Evolutionary conservation across 495 filamentous ascomycete genomes (phyloP).

Genomic region (Annulohypoxylon moriforme): DNA sequence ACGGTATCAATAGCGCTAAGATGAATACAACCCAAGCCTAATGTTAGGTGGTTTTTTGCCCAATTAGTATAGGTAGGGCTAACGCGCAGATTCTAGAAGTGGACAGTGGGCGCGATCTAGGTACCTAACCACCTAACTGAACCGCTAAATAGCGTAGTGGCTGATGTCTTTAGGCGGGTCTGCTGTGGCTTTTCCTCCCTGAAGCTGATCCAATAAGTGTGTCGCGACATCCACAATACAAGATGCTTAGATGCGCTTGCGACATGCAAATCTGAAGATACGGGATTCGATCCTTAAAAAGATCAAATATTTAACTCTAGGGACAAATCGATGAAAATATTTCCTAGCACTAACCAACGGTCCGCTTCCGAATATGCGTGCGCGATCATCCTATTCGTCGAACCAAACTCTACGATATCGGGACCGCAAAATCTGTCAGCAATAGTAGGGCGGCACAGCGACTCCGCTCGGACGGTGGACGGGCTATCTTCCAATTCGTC

Average conservation of each 20-base stretch:
- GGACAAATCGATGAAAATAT: neutral
- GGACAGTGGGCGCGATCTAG: neutral
- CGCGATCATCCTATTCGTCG: neutral
- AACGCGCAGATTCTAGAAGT: neutral
- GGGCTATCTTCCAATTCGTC: constrained; percentile 12
- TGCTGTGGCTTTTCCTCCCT: neutral
- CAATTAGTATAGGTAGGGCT: neutral
- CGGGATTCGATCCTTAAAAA: neutral
- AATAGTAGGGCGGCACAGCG: neutral
- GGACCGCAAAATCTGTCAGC: neutral
- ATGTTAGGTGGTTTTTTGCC: neutral
- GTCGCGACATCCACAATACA: neutral
- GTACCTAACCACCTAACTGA: neutral
- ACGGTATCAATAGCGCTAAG: neutral
- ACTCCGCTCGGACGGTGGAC: neutral
- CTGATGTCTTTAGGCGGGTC: neutral
- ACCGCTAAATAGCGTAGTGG: neutral
- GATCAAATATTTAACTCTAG: neutral
- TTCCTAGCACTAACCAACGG: neutral
- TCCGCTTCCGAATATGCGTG: neutral
- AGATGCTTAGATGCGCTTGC: neutral
- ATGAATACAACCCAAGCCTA: neutral
- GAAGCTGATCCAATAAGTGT: too few species aligned
- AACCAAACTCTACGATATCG: neutral
- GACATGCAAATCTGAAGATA: neutral